These are phyloP conservation scores for Eimeria maxima DNA, from an alignment of 169 alveolate species.

Conservation along the genomic window DNA sequence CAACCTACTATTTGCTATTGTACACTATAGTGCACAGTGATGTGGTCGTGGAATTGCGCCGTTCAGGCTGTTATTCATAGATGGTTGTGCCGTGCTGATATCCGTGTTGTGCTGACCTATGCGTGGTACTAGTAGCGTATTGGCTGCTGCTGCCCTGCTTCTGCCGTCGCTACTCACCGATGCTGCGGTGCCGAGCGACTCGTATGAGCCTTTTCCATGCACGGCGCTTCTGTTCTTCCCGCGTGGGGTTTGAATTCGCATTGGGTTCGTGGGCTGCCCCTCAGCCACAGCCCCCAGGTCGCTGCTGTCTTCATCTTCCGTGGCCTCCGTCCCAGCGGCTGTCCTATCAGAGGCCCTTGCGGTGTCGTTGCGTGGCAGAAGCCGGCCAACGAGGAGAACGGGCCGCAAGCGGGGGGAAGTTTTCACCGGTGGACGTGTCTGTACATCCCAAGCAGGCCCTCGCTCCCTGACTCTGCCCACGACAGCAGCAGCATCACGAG, in stretches of 20 bases:
- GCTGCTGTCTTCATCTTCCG: background rate
- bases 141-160: background rate
- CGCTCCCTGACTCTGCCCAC: background rate
- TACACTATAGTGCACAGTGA: too few relatives aligned
- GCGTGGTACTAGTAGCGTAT: background rate
- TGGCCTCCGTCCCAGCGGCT: background rate
- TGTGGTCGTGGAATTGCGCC: too few relatives aligned
- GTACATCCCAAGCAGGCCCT: background rate
- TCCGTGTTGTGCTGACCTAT: background rate
- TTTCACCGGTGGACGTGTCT: background rate
- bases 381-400: background rate
- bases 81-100: background rate
- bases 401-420: background rate
- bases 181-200: background rate
- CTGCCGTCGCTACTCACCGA: constrained; percentile 4
- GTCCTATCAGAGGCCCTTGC: background rate
- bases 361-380: background rate
- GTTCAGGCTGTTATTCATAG: background rate
- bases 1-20: too few relatives aligned
- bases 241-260: background rate
- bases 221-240: background rate
- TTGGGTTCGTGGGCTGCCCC: background rate
- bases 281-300: background rate
- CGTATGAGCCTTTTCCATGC: background rate
- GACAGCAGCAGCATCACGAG: background rate